A percentile compares a stretch with the other conserved stretches of the same genome.
Conservation (phyloP, 1,284 basidiomycete species). For the Peniophora sp. region DNA sequence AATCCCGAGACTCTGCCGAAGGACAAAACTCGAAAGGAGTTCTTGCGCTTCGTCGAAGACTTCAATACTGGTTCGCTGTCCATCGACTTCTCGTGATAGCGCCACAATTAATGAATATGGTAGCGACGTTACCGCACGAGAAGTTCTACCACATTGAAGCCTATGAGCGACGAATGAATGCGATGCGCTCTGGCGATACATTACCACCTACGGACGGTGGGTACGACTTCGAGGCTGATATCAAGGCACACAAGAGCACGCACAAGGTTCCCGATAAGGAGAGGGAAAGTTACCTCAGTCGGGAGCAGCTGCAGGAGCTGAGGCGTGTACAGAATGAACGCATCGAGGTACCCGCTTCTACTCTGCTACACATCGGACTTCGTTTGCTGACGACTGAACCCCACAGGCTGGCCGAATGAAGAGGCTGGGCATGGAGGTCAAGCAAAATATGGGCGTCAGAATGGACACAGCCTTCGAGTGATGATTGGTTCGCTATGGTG, state of each 20-base stretch:
- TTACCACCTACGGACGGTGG: constrained; percentile 56
- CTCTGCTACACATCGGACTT: background rate
- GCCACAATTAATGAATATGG: background rate
- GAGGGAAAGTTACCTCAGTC: constrained; percentile 65
- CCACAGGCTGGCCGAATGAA: constrained; percentile 73
- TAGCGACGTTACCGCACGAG: constrained; percentile 83
- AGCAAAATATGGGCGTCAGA: constrained; percentile 71
- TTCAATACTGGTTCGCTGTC: constrained; percentile 69
- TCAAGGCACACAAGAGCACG: constrained; percentile 61
- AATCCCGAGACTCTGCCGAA: constrained; percentile 83
- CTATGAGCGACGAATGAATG: constrained; percentile 75
- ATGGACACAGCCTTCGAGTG: constrained; percentile 59
- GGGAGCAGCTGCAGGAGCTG: constrained; percentile 73
- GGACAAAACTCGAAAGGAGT: constrained; percentile 79
- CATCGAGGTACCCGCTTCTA: constrained; percentile 45
- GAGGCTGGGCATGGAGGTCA: constrained; percentile 73
- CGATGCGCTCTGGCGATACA: constrained; percentile 73
- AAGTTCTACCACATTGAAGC: constrained; percentile 85
- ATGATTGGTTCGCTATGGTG: too few species aligned
- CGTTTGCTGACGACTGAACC: constrained; percentile 1
- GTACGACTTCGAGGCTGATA: constrained; percentile 77
- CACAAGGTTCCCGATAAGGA: constrained; percentile 60
- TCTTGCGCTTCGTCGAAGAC: constrained; percentile 73
- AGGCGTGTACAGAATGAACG: constrained; percentile 77
- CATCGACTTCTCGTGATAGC: constrained; percentile 2